phyloP scores from a whole-genome alignment of 2,329 filamentous ascomycete genomes.

The Geoglossum cookeanum region DNA sequence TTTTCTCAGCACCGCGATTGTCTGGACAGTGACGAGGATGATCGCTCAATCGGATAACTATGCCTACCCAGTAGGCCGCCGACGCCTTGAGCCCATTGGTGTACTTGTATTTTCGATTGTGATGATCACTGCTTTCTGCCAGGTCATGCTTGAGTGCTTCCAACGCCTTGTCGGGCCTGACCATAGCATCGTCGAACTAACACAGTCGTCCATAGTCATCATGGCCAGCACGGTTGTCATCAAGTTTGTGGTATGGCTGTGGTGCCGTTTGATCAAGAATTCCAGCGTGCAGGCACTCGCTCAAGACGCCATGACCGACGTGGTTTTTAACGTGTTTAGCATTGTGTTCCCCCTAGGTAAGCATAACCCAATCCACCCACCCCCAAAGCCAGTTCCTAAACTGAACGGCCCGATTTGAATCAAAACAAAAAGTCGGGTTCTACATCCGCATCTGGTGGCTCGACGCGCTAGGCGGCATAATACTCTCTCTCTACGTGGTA shows the following conservation, averaged over 20 bases:
- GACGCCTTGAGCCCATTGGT: conserved; percentile 58
- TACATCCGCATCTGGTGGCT: conserved; percentile 69
- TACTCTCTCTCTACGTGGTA: conserved; percentile 64
- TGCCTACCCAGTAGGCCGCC: conserved; percentile 58
- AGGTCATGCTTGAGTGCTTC: conserved; percentile 54
- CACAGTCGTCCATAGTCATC: conserved; percentile 52
- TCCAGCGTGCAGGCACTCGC: conserved; percentile 67
- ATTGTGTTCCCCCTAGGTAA: conserved; percentile 63
- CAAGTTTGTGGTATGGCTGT: conserved; percentile 69
- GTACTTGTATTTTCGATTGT: conserved; percentile 68
- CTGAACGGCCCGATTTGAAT: neutral
- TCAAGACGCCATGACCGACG: conserved; percentile 51
- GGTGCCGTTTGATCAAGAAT: conserved; percentile 73
- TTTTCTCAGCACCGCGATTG: conserved; percentile 63
- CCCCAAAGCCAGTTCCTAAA: neutral
- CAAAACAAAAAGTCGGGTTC: conserved; percentile 38
- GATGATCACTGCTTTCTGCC: conserved; percentile 71
- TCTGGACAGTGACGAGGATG: conserved; percentile 58
- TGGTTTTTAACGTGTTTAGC: conserved; percentile 79
- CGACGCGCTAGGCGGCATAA: conserved; percentile 57
- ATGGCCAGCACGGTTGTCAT: conserved; percentile 69
- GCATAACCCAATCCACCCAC: conserved; percentile 9
- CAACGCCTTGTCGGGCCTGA: conserved; percentile 41
- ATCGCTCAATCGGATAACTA: conserved; percentile 58
- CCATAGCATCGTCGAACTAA: conserved; percentile 52